phyloP scores from a whole-genome alignment of 768 basidiomycete species.

The Tricholoma flavovirens region DNA sequence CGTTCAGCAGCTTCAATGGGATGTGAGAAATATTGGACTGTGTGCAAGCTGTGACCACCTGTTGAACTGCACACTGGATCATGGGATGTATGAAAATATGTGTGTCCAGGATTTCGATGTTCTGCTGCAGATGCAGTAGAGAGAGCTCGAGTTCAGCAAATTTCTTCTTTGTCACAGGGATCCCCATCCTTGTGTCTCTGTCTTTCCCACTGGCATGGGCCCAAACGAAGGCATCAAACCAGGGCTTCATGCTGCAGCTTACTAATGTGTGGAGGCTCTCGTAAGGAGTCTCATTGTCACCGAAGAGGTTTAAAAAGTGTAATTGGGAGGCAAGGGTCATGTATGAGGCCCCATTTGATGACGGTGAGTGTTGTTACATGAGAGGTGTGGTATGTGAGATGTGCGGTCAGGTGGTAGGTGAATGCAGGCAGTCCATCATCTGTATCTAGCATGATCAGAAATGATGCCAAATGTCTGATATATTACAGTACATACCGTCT shows the following conservation, averaged over 20 bases:
- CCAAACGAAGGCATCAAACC: constrained; percentile 97
- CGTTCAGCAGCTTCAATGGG: constrained; percentile 66
- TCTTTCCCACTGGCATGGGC: constrained; percentile 73
- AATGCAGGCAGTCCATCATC: constrained; percentile 61
- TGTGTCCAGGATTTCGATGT: constrained; percentile 98
- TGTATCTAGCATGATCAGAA: constrained; percentile 21
- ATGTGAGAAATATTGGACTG: constrained; percentile 74
- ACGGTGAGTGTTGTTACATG: constrained; percentile 86
- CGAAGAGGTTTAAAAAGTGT: constrained; percentile 89
- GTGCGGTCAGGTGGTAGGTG: constrained; percentile 61
- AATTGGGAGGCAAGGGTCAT: constrained; percentile 84
- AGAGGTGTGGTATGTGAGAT: constrained; percentile 74
- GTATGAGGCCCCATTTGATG: constrained; percentile 83
- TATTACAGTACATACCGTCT: constrained; percentile 47
- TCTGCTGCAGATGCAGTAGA: constrained; percentile 92
- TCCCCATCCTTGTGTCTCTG: constrained; percentile 83
- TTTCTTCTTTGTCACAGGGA: constrained; percentile 99
- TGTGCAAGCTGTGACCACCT: constrained; percentile 46
- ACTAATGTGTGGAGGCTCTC: constrained; percentile 94
- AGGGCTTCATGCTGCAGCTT: constrained; percentile 92
- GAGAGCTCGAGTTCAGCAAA: constrained; percentile 97
- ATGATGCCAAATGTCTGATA: constrained; percentile 7
- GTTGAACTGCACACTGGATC: constrained; percentile 84
- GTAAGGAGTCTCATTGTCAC: constrained; percentile 85
- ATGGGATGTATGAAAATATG: constrained; percentile 87